Conservation (phyloP, 2,329 filamentous ascomycete genomes). For the Apiospora marii region DNA sequence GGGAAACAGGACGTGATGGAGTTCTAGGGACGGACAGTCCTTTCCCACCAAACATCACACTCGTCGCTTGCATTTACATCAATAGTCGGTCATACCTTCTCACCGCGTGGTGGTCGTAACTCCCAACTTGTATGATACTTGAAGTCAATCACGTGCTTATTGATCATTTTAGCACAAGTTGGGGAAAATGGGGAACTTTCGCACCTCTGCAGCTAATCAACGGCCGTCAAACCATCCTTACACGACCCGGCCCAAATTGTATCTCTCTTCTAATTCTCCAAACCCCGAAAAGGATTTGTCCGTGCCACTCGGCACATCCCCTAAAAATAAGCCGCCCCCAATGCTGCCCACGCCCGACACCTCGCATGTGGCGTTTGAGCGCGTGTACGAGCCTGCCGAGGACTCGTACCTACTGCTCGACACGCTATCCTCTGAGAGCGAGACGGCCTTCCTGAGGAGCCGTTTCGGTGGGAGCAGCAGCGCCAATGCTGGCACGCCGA, state of each 20-base stretch:
- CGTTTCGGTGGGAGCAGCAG: conserved; percentile 58
- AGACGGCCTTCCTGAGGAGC: conserved; percentile 71
- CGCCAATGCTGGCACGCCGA: conserved; percentile 28
- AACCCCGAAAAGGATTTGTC: background rate
- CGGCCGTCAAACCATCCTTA: background rate
- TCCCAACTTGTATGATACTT: background rate
- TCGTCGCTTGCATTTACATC: background rate
- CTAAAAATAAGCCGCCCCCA: conserved; percentile 25
- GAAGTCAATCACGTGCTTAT: conserved; percentile 2
- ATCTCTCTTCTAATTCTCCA: background rate
- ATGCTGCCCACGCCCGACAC: conserved; percentile 97
- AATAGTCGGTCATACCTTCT: background rate
- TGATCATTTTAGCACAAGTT: background rate
- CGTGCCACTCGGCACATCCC: background rate
- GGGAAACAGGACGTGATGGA: no score
- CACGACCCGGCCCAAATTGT: conserved; percentile 4
- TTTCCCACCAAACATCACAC: no score
- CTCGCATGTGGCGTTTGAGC: conserved; percentile 86
- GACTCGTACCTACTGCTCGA: conserved; percentile 95
- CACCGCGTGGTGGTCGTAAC: background rate
- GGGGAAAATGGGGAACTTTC: conserved; percentile 10
- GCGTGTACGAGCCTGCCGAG: conserved; percentile 94
- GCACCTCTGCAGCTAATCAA: conserved; percentile 10
- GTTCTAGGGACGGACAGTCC: background rate
- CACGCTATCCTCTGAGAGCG: conserved; percentile 77